Evolutionary conservation across 495 filamentous ascomycete genomes (phyloP).

Genomic region (Penicillium canariense): DNA sequence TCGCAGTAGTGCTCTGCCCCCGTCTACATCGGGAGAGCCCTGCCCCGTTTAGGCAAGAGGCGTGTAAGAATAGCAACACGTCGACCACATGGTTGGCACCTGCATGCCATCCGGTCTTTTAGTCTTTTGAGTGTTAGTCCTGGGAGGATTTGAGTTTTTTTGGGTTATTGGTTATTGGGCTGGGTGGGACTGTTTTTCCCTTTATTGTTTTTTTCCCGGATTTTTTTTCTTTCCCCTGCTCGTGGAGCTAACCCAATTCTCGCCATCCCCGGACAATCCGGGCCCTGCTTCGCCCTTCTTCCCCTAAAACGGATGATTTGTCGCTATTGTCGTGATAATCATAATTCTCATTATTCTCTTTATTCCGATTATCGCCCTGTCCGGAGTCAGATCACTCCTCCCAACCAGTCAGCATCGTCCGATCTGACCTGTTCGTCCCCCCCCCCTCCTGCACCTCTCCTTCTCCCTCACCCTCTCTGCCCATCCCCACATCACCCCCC

Average conservation of each 20-base stretch:
- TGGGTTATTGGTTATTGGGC: neutral
- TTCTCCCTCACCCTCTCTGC: neutral
- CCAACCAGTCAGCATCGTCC: slow-evolving; percentile 2
- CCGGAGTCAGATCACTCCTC: no score
- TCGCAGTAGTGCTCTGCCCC: neutral
- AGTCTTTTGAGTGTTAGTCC: no score
- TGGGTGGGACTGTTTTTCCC: neutral
- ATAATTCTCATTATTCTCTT: no score
- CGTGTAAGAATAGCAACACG: slow-evolving; percentile 17
- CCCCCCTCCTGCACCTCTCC: neutral
- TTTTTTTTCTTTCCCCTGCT: slow-evolving; percentile 4
- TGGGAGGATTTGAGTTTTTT: slow-evolving; percentile 1
- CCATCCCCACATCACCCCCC: neutral
- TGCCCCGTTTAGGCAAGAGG: slow-evolving; percentile 2
- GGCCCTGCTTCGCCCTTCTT: neutral
- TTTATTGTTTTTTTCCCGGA: neutral
- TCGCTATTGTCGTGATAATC: no score
- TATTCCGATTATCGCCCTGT: no score
- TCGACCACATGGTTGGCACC: slow-evolving; percentile 44
- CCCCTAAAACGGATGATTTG: no score
- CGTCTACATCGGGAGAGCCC: neutral
- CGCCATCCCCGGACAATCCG: slow-evolving; percentile 6
- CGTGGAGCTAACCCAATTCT: slow-evolving; percentile 1
- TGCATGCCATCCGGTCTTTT: slow-evolving; percentile 29
- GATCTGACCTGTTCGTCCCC: slow-evolving; percentile 6